A percentile compares a stretch with the other conserved stretches of the same genome.
phyloP scores from a whole-genome alignment of 2,329 filamentous ascomycete species.

The Aspergillus clavatus region DNA sequence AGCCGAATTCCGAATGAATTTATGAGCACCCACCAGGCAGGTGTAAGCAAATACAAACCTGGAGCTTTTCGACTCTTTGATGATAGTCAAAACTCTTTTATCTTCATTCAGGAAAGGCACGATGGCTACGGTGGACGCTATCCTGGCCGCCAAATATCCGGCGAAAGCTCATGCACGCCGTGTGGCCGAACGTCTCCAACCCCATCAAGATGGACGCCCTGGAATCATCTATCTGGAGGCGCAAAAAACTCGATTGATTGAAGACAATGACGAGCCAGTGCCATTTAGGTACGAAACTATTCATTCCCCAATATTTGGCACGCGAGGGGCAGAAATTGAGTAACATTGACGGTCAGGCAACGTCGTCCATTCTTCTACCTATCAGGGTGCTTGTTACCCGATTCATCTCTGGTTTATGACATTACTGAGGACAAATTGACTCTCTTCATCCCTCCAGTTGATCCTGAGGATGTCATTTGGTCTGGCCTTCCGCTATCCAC shows the following conservation, averaged over 20 bases:
- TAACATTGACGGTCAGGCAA: constrained; percentile 54
- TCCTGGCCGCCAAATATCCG: constrained; percentile 62
- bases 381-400: constrained; percentile 75
- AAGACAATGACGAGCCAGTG: constrained; percentile 81
- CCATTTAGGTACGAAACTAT: constrained; percentile 63
- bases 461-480: constrained; percentile 90
- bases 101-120: constrained; percentile 4
- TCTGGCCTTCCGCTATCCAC: constrained; percentile 75
- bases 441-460: constrained; percentile 83
- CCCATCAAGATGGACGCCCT: constrained; percentile 57
- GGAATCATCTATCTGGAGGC: constrained; percentile 87
- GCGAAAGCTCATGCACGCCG: constrained; percentile 81
- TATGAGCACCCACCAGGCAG: neutral
- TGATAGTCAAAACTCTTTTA: neutral
- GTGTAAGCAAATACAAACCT: neutral
- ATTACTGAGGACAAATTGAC: constrained; percentile 67
- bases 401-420: constrained; percentile 77
- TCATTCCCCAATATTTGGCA: neutral
- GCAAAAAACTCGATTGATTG: constrained; percentile 71
- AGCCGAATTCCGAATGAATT: neutral
- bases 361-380: constrained; percentile 93
- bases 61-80: neutral
- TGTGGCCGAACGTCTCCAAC: constrained; percentile 72
- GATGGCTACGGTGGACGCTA: constrained; percentile 33
- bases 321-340: constrained; percentile 1